A percentile compares a stretch with the other conserved stretches of the same genome.
These are phyloP conservation scores for Botrytis pseudocinerea DNA, from an alignment of 2,329 filamentous ascomycete genomes.

Conservation along the genomic window DNA sequence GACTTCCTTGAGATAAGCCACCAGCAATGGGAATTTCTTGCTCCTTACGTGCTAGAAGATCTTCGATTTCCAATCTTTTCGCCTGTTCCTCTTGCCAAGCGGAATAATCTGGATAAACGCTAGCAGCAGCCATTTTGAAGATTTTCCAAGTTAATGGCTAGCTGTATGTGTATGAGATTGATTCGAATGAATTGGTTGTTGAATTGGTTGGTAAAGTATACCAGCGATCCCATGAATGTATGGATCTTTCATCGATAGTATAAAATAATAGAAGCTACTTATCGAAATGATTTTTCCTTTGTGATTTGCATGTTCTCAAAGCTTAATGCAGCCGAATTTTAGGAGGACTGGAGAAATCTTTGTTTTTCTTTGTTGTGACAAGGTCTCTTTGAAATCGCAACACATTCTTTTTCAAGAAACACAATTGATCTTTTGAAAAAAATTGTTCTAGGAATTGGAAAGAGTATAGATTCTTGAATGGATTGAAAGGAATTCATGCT, in stretches of 20 bases:
- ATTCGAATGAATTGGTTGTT: neutral
- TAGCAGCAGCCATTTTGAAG: neutral
- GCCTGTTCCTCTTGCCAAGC: conserved; percentile 12
- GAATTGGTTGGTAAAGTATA: neutral
- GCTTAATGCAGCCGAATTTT: neutral
- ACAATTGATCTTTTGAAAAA: conserved; percentile 9
- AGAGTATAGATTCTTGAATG: neutral
- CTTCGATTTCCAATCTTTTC: neutral
- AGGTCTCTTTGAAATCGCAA: neutral
- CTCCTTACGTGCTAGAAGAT: neutral
- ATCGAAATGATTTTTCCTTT: conserved; percentile 4
- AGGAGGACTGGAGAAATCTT: neutral
- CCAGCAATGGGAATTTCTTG: neutral
- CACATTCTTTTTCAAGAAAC: neutral
- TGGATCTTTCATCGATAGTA: neutral
- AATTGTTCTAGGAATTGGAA: neutral
- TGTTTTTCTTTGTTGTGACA: conserved; percentile 13
- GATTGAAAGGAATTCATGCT: neutral
- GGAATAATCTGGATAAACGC: neutral
- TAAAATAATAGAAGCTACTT: conserved; percentile 8
- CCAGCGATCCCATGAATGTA: neutral
- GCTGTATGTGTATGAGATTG: neutral
- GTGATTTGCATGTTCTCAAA: neutral
- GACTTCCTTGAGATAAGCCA: neutral
- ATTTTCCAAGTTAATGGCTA: neutral